These are phyloP conservation scores for Capniomyces stellatus DNA, from an alignment of 371 early-diverging fungal species.

Conservation along the genomic window DNA sequence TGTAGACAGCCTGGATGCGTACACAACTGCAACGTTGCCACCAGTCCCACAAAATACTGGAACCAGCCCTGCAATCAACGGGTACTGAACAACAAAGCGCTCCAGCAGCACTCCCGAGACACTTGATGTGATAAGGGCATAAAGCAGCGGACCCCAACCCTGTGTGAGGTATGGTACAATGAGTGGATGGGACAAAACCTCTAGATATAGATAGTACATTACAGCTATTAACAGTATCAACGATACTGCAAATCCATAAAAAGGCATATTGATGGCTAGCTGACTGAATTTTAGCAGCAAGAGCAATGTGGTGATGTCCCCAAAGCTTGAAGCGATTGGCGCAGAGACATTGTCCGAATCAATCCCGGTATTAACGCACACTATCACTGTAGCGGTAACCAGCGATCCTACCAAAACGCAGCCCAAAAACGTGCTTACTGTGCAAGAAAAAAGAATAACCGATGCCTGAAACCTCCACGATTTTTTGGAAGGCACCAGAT, in stretches of 20 bases:
- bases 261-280: neutral
- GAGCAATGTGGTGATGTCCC: conserved; percentile 18
- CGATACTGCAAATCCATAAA: neutral
- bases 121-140: conserved; percentile 61
- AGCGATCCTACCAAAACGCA: conserved; percentile 49
- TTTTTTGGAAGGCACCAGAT: neutral
- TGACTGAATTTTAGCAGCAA: neutral
- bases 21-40: conserved; percentile 69
- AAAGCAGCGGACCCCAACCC: conserved; percentile 59
- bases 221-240: neutral
- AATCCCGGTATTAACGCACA: conserved; percentile 39
- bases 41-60: conserved; percentile 31
- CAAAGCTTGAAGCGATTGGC: conserved; percentile 25
- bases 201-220: neutral
- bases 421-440: conserved; percentile 49
- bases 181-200: neutral
- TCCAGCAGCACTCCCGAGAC: conserved; percentile 64
- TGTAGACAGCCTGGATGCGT: conserved; percentile 63
- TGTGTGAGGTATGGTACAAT: conserved; percentile 1
- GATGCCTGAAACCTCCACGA: conserved; percentile 30
- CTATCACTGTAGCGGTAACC: conserved; percentile 43
- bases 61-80: conserved; percentile 49
- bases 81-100: conserved; percentile 42
- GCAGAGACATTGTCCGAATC: conserved; percentile 53
- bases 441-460: conserved; percentile 42